A percentile compares a stretch with the other conserved stretches of the same genome.
Conservation (phyloP, 306 rosid genomes). For the Quercus suber region DNA sequence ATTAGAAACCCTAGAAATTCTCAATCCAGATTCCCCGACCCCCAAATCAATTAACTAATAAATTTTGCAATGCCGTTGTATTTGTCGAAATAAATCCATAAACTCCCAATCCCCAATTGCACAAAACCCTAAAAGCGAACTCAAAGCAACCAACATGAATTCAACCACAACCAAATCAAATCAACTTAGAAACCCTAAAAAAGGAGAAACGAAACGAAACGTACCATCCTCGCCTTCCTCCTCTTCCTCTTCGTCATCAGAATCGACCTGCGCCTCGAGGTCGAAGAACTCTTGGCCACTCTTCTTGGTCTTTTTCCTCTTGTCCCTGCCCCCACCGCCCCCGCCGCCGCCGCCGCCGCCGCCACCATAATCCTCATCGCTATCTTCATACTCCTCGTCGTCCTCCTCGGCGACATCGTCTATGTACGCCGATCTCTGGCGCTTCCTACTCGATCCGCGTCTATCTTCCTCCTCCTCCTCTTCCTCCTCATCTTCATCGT, state of each 20-base stretch:
- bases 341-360: constrained; percentile 25
- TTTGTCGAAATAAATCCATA: too few relatives aligned
- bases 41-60: too few relatives aligned
- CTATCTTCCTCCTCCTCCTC: constrained; percentile 64
- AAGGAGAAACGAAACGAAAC: constrained; percentile 1
- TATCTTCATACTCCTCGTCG: constrained; percentile 69
- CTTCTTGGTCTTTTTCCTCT: background rate
- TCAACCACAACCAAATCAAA: background rate
- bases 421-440: constrained; percentile 57
- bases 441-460: constrained; percentile 44
- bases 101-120: too few relatives aligned
- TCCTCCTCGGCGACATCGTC: constrained; percentile 84
- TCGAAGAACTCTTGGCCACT: constrained; percentile 65
- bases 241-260: constrained; percentile 88
- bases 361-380: constrained; percentile 47
- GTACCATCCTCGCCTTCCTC: constrained; percentile 91
- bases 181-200: background rate
- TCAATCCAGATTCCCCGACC: too few relatives aligned
- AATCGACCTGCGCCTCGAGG: constrained; percentile 69
- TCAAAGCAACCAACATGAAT: background rate
- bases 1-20: background rate
- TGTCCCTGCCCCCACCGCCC: constrained; percentile 39
- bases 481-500: constrained; percentile 51
- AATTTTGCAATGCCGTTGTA: too few relatives aligned
- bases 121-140: too few relatives aligned